Conservation (phyloP, 2,329 filamentous ascomycete species). For the Fusarium veterinarium region DNA sequence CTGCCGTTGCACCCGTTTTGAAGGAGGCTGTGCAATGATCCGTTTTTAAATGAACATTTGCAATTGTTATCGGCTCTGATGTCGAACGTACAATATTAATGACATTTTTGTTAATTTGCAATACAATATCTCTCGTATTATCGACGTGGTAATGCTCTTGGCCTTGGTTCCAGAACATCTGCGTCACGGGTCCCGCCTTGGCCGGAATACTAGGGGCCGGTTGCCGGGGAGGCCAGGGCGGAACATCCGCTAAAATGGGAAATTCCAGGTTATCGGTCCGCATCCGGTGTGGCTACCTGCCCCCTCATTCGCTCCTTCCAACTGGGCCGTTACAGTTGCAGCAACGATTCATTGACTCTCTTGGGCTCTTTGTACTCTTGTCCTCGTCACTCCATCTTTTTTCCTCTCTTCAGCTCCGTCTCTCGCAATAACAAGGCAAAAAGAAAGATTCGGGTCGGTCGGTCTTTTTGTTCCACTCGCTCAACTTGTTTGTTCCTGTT, state of each 20-base stretch:
- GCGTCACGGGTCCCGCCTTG: conserved; percentile 32
- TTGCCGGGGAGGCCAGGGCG: conserved; percentile 38
- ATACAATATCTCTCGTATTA: not conserved
- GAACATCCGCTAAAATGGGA: conserved; percentile 38
- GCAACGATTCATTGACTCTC: conserved; percentile 36
- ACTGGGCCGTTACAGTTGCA: conserved; percentile 40
- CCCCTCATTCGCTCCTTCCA: conserved; percentile 37
- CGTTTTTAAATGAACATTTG: not conserved
- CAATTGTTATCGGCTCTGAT: not conserved
- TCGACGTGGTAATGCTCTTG: not conserved
- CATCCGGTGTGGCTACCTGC: conserved; percentile 39
- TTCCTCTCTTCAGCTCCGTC: conserved; percentile 12
- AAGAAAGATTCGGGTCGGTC: not conserved
- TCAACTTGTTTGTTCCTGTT: conserved; percentile 27
- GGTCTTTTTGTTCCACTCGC: conserved; percentile 27
- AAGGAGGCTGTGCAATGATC: conserved; percentile 28
- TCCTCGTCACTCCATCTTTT: conserved; percentile 23
- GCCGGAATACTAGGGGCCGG: conserved; percentile 19
- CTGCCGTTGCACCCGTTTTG: conserved; percentile 19
- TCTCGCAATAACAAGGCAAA: conserved; percentile 18
- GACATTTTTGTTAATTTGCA: not conserved
- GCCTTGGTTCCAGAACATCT: conserved; percentile 26
- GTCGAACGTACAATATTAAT: not conserved
- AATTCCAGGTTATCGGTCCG: conserved; percentile 36
- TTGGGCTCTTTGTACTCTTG: conserved; percentile 7